These are phyloP conservation scores for Candida arabinofermentans DNA, from an alignment of 805 yeast species.

Conservation along the genomic window DNA sequence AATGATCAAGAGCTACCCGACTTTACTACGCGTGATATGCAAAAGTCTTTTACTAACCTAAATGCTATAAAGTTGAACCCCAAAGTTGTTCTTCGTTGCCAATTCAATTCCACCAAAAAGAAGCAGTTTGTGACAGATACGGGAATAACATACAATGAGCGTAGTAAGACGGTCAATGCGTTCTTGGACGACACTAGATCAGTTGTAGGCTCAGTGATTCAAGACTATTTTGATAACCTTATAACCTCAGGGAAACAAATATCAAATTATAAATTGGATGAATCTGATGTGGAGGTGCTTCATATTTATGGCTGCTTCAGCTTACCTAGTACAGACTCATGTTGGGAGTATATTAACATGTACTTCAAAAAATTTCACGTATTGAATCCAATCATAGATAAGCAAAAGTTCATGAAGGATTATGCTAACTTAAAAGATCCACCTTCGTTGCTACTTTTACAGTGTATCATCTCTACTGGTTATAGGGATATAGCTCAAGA, in stretches of 20 bases:
- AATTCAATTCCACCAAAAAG: neutral
- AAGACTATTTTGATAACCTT: neutral
- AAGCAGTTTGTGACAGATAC: neutral
- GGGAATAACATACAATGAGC: neutral
- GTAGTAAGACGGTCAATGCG: neutral
- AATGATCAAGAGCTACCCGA: neutral
- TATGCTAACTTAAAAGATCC: constrained; percentile 52
- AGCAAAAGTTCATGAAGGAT: constrained; percentile 52
- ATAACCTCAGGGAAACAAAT: neutral
- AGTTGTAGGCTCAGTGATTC: neutral
- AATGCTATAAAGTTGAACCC: constrained; percentile 4
- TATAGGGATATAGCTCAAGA: constrained; percentile 55
- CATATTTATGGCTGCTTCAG: constrained; percentile 64
- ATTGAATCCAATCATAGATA: constrained; percentile 59
- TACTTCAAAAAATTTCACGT: constrained; percentile 65
- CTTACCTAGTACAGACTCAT: constrained; percentile 53
- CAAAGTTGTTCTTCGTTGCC: neutral
- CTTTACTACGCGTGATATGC: neutral
- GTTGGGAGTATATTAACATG: constrained; percentile 53
- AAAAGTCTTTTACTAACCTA: constrained; percentile 1
- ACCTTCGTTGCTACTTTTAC: constrained; percentile 55
- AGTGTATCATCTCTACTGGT: constrained; percentile 61
- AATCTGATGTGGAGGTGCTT: constrained; percentile 55
- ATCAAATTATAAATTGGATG: constrained; percentile 14
- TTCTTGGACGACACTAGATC: neutral